Evolutionary conservation across 176 grass and related monocot species (phyloP), one percentile per base, ranked within the genome.

Genomic region (Carex scoparia): DNA sequence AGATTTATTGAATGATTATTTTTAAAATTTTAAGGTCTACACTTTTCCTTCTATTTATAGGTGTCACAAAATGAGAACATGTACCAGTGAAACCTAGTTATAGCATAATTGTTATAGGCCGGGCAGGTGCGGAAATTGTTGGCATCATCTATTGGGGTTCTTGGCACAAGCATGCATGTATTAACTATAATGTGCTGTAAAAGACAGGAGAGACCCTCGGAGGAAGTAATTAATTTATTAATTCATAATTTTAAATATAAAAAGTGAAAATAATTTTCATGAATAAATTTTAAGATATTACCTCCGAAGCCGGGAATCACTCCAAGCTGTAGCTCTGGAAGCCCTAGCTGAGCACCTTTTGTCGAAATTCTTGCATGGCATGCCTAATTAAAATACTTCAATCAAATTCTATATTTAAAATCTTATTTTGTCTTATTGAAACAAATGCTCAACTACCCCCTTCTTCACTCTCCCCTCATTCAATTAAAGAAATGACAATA

Each of bases 341-440:
- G 84, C 42, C 88, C 91, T 65, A 99, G 75, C 68, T 95, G 93
- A 86, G 93, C 90, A 48, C 79, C 89, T 6, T 88, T 80, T 86
- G 96, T 95, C 8, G 93, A 93, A 89, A 99, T 94, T 35, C 96
- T 91, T 85, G 88, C 96, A 91, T 99, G 93, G 69, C 96, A 99
- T 88, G 90, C 93, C 96, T 99, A 84, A 90, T 88, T 64, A 14
- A 32, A 86, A 84, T 35, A 78, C 12, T 28, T 57, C 13, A 78
- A 78, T 10, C 27, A 56, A 44, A 54, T 57, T 13, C 2, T 9
- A 78, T 13, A 65, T 68, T 66, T 31, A 30, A 55, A 48, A 30
- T 65, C 0, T 81, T 65, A 13, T 63, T 79, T 77, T 55, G 42
- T 42, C 3, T 40, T 73, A 16, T 9, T 55, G 14, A 19, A 46